Evolutionary conservation across 768 basidiomycete species (phyloP).

Genomic region (Neoboletus magnificus): DNA sequence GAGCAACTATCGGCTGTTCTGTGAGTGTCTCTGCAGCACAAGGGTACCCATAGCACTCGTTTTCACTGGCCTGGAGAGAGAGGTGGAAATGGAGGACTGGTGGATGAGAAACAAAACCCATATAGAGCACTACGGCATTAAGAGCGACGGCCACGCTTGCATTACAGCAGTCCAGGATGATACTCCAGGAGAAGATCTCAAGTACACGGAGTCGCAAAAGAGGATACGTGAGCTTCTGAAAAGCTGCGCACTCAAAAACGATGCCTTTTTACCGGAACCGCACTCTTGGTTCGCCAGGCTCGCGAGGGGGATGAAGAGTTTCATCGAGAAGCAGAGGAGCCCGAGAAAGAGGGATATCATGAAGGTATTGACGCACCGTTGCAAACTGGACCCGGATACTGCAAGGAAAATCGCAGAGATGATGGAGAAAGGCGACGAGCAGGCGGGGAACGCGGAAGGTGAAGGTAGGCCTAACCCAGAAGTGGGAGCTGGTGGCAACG

Average conservation of each 20-base stretch:
- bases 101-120: constrained; percentile 28
- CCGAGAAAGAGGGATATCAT: constrained; percentile 19
- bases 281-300: constrained; percentile 19
- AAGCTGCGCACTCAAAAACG: constrained; percentile 10
- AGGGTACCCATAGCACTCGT: constrained; percentile 38
- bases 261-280: constrained; percentile 13
- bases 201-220: constrained; percentile 22
- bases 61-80: constrained; percentile 41
- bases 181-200: constrained; percentile 14
- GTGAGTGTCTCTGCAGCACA: constrained; percentile 37
- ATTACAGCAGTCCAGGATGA: constrained; percentile 28
- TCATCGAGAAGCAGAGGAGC: constrained; percentile 14
- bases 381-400: constrained; percentile 25
- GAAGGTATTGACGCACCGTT: constrained; percentile 22
- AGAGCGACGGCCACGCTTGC: constrained; percentile 32
- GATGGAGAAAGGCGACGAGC: constrained; percentile 15
- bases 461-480: background rate
- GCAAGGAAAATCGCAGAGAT: constrained; percentile 22
- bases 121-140: constrained; percentile 25
- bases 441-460: background rate
- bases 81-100: constrained; percentile 33
- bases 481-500: background rate
- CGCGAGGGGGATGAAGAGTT: constrained; percentile 5
- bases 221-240: constrained; percentile 20
- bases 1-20: constrained; percentile 40